phyloP scores from a whole-genome alignment of 2,329 filamentous ascomycete species.

The Eutypella sp. region DNA sequence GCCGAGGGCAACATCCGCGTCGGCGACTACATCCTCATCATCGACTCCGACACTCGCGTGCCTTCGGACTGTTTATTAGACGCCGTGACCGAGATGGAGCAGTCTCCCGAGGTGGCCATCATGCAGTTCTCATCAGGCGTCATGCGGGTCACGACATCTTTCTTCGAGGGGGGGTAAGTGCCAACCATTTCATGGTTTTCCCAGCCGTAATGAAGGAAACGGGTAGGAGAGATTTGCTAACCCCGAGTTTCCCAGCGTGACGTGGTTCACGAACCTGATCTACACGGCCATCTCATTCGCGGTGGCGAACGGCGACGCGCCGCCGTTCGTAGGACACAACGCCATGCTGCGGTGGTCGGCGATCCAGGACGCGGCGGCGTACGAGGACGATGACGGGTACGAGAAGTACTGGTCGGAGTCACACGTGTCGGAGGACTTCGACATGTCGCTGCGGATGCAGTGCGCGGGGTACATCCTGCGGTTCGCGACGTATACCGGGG shows the following conservation, averaged over 20 bases:
- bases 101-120: constrained; percentile 72
- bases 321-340: constrained; percentile 78
- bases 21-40: constrained; percentile 76
- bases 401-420: constrained; percentile 80
- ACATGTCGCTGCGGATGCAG: constrained; percentile 75
- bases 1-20: constrained; percentile 82
- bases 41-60: constrained; percentile 76
- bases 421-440: constrained; percentile 77
- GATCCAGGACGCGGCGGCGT: constrained; percentile 63
- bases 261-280: constrained; percentile 69
- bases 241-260: constrained; percentile 47
- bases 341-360: constrained; percentile 72
- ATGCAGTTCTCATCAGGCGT: constrained; percentile 74
- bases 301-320: constrained; percentile 72
- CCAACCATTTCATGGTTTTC: neutral
- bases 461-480: constrained; percentile 68
- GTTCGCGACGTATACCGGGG: constrained; percentile 65
- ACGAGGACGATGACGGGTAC: constrained; percentile 63
- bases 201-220: neutral
- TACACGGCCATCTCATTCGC: constrained; percentile 73
- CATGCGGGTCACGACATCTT: constrained; percentile 73
- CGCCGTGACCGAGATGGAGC: constrained; percentile 77
- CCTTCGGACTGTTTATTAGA: constrained; percentile 73
- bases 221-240: no score
- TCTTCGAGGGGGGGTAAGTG: constrained; percentile 52